Evolutionary conservation across 257 asterid species (phyloP).

Genomic region (Solanum etuberosum): DNA sequence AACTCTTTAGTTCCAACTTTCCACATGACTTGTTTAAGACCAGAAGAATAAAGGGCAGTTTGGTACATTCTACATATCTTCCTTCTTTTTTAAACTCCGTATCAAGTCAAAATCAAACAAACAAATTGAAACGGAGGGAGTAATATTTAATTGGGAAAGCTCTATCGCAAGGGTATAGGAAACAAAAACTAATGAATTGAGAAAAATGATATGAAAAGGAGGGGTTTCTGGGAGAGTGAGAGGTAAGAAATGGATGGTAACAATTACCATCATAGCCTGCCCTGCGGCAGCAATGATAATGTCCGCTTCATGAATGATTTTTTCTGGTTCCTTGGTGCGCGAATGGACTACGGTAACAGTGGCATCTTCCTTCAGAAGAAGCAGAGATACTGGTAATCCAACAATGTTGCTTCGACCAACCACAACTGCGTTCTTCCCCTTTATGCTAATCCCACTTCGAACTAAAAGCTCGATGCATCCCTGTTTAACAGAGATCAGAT

Average conservation of each 20-base stretch:
- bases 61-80: not conserved
- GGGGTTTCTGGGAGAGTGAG: not conserved
- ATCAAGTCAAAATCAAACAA: too few relatives aligned
- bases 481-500: slow-evolving; percentile 15
- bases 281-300: slow-evolving; percentile 96
- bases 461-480: slow-evolving; percentile 86
- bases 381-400: slow-evolving; percentile 79
- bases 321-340: slow-evolving; percentile 69
- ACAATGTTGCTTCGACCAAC: slow-evolving; percentile 96
- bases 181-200: not conserved
- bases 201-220: not conserved
- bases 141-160: not conserved
- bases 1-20: too few relatives aligned
- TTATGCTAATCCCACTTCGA: slow-evolving; percentile 58
- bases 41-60: too few relatives aligned
- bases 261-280: slow-evolving; percentile 69
- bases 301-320: slow-evolving; percentile 71
- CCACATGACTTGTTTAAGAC: too few relatives aligned
- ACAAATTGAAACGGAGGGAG: not conserved
- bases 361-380: slow-evolving; percentile 89
- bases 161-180: not conserved
- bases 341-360: slow-evolving; percentile 87
- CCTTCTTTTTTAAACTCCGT: not conserved
- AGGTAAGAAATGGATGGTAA: not conserved
- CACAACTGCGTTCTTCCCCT: slow-evolving; percentile 87